These are phyloP conservation scores for Solanum neorickii DNA, from an alignment of 257 asterid genomes.

Conservation along the genomic window DNA sequence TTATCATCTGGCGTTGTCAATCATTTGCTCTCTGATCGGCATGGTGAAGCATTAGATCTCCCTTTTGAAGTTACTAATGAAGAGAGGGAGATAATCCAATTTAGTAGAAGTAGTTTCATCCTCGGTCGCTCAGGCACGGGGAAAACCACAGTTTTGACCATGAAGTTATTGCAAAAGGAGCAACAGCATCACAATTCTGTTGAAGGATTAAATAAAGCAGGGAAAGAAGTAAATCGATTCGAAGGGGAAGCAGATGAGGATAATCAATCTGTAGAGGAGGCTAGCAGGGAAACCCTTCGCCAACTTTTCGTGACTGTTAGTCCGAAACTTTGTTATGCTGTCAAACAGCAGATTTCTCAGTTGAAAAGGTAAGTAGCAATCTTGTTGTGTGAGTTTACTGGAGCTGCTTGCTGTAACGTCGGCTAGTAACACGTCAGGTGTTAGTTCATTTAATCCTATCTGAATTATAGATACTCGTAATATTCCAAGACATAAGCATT, in stretches of 20 bases:
- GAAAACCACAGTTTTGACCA: constrained; percentile 53
- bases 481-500: too few species aligned
- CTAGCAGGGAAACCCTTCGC: constrained; percentile 9
- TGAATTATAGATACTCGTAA: too few species aligned
- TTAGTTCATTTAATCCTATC: too few species aligned
- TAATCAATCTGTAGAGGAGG: not conserved
- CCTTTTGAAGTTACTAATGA: constrained; percentile 70
- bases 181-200: constrained; percentile 33
- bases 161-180: constrained; percentile 39
- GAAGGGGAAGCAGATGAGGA: not conserved
- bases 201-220: constrained; percentile 6
- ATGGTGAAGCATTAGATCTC: constrained; percentile 35
- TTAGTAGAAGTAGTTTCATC: constrained; percentile 40
- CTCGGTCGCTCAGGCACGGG: constrained; percentile 74
- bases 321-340: constrained; percentile 61
- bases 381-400: not conserved
- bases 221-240: not conserved
- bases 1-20: constrained; percentile 35
- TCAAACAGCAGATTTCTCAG: constrained; percentile 45
- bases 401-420: not conserved
- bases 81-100: constrained; percentile 43
- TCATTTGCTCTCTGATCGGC: constrained; percentile 36
- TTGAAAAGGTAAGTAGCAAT: constrained; percentile 31
- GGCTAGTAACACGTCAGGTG: too few species aligned
- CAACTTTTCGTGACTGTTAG: constrained; percentile 70